Base-by-base conservation (phyloP, 2,329 filamentous ascomycete species). In the Aspergillus floridensis region DNA sequence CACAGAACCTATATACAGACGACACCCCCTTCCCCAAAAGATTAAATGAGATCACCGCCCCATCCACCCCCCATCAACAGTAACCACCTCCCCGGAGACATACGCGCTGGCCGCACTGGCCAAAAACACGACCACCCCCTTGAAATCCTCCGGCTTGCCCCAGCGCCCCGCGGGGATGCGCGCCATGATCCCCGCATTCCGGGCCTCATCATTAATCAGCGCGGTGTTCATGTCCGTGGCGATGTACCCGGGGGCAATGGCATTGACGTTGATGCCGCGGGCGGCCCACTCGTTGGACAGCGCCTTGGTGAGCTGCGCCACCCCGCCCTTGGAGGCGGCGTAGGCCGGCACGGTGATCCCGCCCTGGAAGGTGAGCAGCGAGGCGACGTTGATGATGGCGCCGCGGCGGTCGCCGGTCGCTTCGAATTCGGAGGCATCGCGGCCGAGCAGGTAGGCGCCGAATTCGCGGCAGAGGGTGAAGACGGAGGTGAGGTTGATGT, bases 1-100 rank as follows among this genome's bases (percentile, higher is more conserved):
- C 12, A 16, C 12, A 35, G 3, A 35, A 29, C 0, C 26, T 29
- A 10, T 29, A 29, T 29, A 29, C 26, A 22, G 22, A 22, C 22
- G 4, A 10, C 26, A 10, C 8, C 7, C 26, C 24, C 24, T 5
- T 6, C 14, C 10, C 32, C 32, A 16, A 4, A 1, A n/a, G 38
- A 16, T 19, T 16, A 0, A 2, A 26, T 19, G 8, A 12, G 24
- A 21, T 41, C 80, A 96, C 80, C 91, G 82, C 1, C 90, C 92
- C 92, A 96, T 96, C 92, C 91, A 96, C 11, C 92, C 92, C 7
- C 92, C 92, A 75, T 96, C 92, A 48, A 96, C 90, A 26, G 89
- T 88, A 67, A 96, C 72, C 4, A 91, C 81, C 76, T 96, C 90
- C 0, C 92, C 92, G 66, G 84, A 91, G 31, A 96, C 88, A 78